phyloP scores from a whole-genome alignment of 345 rosid species.

The Zanthoxylum bungeanum region DNA sequence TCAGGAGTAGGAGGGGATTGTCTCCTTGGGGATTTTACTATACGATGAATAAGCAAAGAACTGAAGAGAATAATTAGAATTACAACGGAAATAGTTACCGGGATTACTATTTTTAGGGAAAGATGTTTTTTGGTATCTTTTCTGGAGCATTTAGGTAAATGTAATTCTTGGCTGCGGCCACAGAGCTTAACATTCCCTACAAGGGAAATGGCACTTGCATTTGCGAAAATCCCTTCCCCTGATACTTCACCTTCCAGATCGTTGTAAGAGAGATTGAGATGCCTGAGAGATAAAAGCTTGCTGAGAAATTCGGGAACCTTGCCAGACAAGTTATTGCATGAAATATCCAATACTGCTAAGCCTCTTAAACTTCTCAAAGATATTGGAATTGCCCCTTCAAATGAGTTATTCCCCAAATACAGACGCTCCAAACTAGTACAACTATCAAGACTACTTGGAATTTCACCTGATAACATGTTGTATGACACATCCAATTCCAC shows the following conservation, averaged over 20 bases:
- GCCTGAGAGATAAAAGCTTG: not conserved
- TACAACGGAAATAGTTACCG: not conserved
- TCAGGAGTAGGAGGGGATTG: not conserved
- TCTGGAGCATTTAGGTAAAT: constrained; percentile 15
- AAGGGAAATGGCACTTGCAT: constrained; percentile 16
- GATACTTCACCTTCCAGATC: constrained; percentile 17
- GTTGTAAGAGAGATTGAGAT: constrained; percentile 21
- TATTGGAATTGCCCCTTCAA: constrained; percentile 18
- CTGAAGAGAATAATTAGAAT: not conserved
- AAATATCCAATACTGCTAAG: constrained; percentile 14
- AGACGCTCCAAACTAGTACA: not conserved
- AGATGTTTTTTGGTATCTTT: not conserved
- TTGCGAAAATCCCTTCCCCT: constrained; percentile 18
- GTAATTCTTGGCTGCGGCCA: constrained; percentile 12
- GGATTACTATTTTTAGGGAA: not conserved
- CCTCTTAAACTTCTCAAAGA: constrained; percentile 15
- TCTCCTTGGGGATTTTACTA: not conserved
- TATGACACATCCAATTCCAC: not conserved
- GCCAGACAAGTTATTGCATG: constrained; percentile 16
- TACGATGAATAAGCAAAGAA: not conserved
- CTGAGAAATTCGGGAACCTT: constrained; percentile 17
- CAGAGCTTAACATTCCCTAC: constrained; percentile 22
- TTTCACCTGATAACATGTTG: constrained; percentile 2
- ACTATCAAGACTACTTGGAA: constrained; percentile 3
- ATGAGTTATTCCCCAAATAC: constrained; percentile 12